Evolutionary conservation across 129 eudicot genomes (phyloP).

Genomic region (Pittosporum tobira): DNA sequence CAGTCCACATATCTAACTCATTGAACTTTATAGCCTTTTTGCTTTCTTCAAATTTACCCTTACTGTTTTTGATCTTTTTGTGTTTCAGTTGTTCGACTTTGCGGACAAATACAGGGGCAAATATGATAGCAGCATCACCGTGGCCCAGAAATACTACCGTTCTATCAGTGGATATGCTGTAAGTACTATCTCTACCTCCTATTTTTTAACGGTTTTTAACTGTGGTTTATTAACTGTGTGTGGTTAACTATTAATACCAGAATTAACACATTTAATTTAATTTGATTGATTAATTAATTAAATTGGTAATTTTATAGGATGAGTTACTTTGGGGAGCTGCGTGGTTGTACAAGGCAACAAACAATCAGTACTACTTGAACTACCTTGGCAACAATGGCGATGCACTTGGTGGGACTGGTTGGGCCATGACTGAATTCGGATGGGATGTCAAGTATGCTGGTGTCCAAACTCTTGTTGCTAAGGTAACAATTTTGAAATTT

Average conservation of each 20-base stretch:
- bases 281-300: background rate
- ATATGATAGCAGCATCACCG: constrained; percentile 86
- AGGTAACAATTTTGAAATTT: constrained; percentile 31
- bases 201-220: background rate
- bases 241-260: background rate
- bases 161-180: constrained; percentile 94
- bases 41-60: background rate
- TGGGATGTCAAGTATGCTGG: constrained; percentile 99
- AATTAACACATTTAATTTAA: background rate
- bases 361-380: constrained; percentile 59
- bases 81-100: constrained; percentile 71
- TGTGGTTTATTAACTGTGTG: background rate
- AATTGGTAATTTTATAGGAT: constrained; percentile 37
- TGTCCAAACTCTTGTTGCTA: constrained; percentile 82
- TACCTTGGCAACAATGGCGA: constrained; percentile 77
- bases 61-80: background rate
- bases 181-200: constrained; percentile 26
- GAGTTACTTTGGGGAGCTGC: constrained; percentile 97
- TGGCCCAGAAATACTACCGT: constrained; percentile 92
- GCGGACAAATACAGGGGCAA: constrained; percentile 99
- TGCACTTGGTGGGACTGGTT: constrained; percentile 86
- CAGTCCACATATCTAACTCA: background rate
- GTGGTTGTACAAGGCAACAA: constrained; percentile 96
- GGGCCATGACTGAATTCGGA: constrained; percentile 95
- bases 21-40: background rate